Evolutionary conservation across 2,329 filamentous ascomycete species (phyloP), one percentile per base, ranked within the genome.

Genomic region (Fusarium pseudocircinatum): DNA sequence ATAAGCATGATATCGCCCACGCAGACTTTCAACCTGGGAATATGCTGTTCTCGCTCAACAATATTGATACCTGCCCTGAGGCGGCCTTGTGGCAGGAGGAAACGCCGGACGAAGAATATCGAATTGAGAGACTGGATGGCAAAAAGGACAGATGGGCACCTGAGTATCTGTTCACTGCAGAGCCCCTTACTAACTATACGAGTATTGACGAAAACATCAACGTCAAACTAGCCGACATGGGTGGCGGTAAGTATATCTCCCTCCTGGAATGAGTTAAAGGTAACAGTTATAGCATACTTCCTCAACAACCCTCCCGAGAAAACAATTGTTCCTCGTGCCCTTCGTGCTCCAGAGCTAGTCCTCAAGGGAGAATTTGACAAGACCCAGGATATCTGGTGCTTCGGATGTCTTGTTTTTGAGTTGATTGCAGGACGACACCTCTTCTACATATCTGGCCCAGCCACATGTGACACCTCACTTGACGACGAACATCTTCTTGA

Each of bases 371-470:
- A 54, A 0, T 0, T 67, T 0, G 4, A 67, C 15, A 11, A 63
- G 2, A 26, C 36, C 7, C 50, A 63, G 2, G 65, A 72, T 16
- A 59, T 70, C 1, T 73, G 65, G 70, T 64, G 69, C 18, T 70
- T 73, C 6, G 69, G 69, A 3, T 72, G 65, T 6, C 26, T 73
- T 1, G 2, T 73, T 4, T 72, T 59, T 2, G 70, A 73, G 4
- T 11, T 72, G 1, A n/a, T 60, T 1, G 32, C 61, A 0, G 70
- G 56, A 1, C 22, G 58, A 0, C 61, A 4, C 0, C 10, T 72
- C 0, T 73, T 73, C n/a, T 37, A 46, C 5, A 0, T 61, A 24
- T 13, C 0, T 1, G 22, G 16, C 13, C 20, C 26, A 9, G 0
- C 6, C 4, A 12, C 39, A 0, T 2, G 18, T 2, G 12, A 44